Percentiles rank a stretch among this genome's conserved stretches.
These are phyloP conservation scores for Pythium apleroticum DNA, from an alignment of 352 stramenopile species.

Conservation along the genomic window DNA sequence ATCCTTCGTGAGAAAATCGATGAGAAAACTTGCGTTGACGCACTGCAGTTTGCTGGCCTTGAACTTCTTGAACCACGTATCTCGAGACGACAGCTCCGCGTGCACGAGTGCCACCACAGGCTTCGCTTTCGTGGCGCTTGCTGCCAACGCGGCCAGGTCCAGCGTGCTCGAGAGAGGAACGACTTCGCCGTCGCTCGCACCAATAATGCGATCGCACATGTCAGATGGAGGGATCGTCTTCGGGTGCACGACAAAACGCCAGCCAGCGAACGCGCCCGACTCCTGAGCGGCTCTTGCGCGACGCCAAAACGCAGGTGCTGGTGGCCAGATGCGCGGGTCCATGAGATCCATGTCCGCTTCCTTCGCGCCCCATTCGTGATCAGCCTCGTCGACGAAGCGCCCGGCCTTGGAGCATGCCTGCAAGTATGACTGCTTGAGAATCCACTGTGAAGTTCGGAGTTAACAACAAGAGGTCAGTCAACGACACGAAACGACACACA, in stretches of 20 bases:
- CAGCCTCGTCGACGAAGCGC: conserved; percentile 70
- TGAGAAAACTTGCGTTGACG: conserved; percentile 78
- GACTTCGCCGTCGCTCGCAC: conserved; percentile 53
- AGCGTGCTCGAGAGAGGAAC: conserved; percentile 58
- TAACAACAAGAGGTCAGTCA: conserved; percentile 5
- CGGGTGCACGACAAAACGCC: conserved; percentile 73
- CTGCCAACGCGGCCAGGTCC: conserved; percentile 40
- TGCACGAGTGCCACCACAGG: conserved; percentile 65
- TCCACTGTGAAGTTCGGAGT: conserved; percentile 56
- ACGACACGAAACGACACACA: not conserved
- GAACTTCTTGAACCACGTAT: conserved; percentile 77
- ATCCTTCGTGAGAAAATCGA: conserved; percentile 87
- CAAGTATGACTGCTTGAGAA: conserved; percentile 83
- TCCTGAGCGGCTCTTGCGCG: conserved; percentile 43
- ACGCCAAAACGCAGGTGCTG: conserved; percentile 62
- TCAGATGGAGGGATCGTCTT: conserved; percentile 71
- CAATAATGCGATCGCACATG: conserved; percentile 81
- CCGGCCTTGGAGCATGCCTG: conserved; percentile 56
- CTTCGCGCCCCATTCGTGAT: conserved; percentile 70
- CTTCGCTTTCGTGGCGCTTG: conserved; percentile 37
- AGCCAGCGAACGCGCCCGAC: conserved; percentile 62
- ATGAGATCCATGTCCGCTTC: conserved; percentile 59
- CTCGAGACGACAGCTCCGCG: conserved; percentile 48
- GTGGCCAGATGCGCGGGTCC: conserved; percentile 75
- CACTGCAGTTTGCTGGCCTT: conserved; percentile 60